Conservation (phyloP, 2,329 filamentous ascomycete species). For the Colletotrichum ledebouriae region DNA sequence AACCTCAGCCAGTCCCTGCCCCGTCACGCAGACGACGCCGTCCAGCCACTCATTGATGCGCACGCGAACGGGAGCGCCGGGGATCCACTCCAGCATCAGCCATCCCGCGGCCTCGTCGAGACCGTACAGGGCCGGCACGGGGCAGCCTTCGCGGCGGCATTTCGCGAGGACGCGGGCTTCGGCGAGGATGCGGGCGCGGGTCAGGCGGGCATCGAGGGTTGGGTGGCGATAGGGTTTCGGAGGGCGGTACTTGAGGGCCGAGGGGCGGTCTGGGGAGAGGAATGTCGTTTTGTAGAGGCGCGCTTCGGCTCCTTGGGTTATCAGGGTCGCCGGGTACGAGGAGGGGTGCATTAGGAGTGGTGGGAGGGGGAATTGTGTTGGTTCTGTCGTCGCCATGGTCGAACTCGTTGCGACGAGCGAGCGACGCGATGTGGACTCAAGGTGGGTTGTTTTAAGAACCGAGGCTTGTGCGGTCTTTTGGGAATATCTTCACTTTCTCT, state of each 20-base stretch:
- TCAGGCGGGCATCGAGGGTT: conserved; percentile 87
- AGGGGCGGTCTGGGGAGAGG: conserved; percentile 75
- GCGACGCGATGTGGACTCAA: background rate
- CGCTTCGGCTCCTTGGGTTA: conserved; percentile 95
- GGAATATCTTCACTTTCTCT: conserved; percentile 38
- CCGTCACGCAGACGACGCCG: conserved; percentile 44
- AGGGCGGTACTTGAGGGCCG: conserved; percentile 91
- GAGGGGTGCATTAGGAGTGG: conserved; percentile 74
- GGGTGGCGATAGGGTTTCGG: conserved; percentile 94
- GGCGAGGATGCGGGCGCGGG: conserved; percentile 86
- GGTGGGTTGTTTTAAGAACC: background rate
- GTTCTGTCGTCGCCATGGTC: conserved; percentile 7
- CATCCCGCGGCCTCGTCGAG: conserved; percentile 75
- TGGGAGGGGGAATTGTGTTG: conserved; percentile 66
- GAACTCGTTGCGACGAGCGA: background rate
- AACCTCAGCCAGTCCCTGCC: background rate
- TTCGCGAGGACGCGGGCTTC: conserved; percentile 89
- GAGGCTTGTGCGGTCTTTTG: conserved; percentile 2
- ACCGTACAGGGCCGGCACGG: conserved; percentile 85
- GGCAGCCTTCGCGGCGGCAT: conserved; percentile 82
- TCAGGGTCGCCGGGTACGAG: conserved; percentile 73
- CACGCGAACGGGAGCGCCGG: conserved; percentile 77
- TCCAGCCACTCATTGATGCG: conserved; percentile 78
- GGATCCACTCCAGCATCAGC: conserved; percentile 88
- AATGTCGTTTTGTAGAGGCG: conserved; percentile 91